Evolutionary conservation across 2,329 filamentous ascomycete genomes (phyloP), one percentile per base, ranked within the genome.

Genomic region (Cercospora sp.): DNA sequence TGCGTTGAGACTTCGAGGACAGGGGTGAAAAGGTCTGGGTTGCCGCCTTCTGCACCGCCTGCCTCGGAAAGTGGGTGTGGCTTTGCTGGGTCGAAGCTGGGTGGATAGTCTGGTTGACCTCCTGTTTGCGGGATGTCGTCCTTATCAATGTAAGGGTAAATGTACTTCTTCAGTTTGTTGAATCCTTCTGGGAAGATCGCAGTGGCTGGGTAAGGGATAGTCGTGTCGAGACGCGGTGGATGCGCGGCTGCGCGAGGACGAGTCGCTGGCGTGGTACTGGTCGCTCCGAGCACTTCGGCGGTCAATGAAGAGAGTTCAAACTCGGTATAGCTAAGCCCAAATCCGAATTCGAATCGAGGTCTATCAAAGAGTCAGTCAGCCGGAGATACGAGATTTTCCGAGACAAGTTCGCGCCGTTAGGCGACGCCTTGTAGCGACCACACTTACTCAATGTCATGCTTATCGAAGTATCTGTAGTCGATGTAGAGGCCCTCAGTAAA

Each of bases 401-500:
- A 13, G 12, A 36, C 33, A 13, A 5, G 9, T 13, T 36, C 33
- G 12, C 31, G 31, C 31, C 5, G 5, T 16, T 16, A 10, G 33
- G 33, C 33, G 12, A 36, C 16, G 36, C 36, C 16, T n/a, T 42
- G 8, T 3, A 42, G 36, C 6, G 16, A n/a, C 16, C 16, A n/a
- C 36, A 42, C 36, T 42, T 42, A 42, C 36, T 84, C 83, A 68
- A 95, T 89, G 66, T 85, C 83, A 64, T 90, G 80, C 76, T 90
- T 91, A 82, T 97, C 93, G 73, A 97, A 94, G 79, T 94, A 87
- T 12, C 93, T 89, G 80, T 97, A 97, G 81, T 97, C 94, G 72
- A 96, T 89, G 76, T 94, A 94, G 0, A 97, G 81, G 0, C 92
- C 92, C 76, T 97, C 92, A 0, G 84, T 85, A 77, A 95, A 96